phyloP scores from a whole-genome alignment of 208 protist species.

The Phytomonas francai region DNA sequence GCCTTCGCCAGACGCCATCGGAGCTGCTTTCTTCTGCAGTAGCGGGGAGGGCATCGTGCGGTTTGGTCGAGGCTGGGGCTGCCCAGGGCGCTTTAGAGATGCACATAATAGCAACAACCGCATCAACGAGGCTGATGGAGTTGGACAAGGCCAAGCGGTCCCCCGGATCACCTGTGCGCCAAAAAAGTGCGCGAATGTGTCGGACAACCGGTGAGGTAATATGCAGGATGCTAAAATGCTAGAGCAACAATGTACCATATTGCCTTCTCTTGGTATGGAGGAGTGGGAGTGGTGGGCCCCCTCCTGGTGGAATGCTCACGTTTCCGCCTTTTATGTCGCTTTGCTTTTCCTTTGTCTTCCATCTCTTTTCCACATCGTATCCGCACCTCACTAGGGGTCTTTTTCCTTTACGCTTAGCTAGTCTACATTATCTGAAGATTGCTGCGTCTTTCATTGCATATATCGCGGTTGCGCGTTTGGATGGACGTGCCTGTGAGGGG shows the following conservation, averaged over 20 bases:
- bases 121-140: too few relatives aligned
- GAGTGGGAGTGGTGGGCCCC: not conserved
- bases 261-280: not conserved
- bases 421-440: not conserved
- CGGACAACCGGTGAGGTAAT: not conserved
- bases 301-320: not conserved
- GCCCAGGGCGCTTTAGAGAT: not conserved
- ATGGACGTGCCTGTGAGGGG: not conserved
- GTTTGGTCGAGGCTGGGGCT: not conserved
- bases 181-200: not conserved
- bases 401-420: not conserved
- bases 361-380: not conserved
- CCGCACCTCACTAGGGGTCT: not conserved
- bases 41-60: not conserved
- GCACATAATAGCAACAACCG: not conserved
- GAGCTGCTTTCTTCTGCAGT: conserved; percentile 41
- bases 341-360: not conserved
- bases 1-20: conserved; percentile 56
- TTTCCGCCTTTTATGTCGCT: not conserved
- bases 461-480: not conserved
- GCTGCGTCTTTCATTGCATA: not conserved
- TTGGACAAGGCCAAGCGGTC: not conserved
- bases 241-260: not conserved
- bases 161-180: not conserved
- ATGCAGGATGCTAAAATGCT: not conserved